Percentiles rank a stretch among this genome's conserved stretches.
phyloP scores from a whole-genome alignment of 306 rosid species.

The Mucuna pruriens region DNA sequence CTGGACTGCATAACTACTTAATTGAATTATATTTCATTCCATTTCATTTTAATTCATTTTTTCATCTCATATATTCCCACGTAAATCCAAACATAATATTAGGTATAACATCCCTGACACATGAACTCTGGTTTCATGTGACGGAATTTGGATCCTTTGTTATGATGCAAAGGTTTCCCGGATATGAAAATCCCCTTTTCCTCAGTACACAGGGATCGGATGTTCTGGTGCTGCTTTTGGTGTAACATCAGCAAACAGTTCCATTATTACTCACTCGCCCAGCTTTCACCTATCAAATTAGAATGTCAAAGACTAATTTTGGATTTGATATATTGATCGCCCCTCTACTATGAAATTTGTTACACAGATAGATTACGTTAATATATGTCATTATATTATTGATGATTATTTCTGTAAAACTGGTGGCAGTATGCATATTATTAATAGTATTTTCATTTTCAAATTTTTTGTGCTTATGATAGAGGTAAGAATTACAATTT shows the following conservation, averaged over 20 bases:
- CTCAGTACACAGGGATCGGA: conserved; percentile 74
- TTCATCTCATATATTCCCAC: no score
- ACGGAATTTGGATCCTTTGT: no score
- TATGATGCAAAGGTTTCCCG: no score
- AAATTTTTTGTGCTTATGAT: neutral
- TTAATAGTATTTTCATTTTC: neutral
- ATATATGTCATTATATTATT: neutral
- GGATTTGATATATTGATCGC: conserved; percentile 57
- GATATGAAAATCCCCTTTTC: conserved; percentile 60
- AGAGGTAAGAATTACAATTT: no score
- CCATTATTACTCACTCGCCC: conserved; percentile 55
- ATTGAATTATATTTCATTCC: no score
- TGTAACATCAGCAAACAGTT: conserved; percentile 62
- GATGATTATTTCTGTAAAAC: neutral
- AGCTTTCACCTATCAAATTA: conserved; percentile 66
- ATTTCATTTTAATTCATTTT: no score
- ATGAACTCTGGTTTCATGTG: no score
- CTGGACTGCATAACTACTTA: neutral
- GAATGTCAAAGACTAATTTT: conserved; percentile 67
- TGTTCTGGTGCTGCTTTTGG: conserved; percentile 79
- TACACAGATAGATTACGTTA: neutral
- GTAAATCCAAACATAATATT: no score
- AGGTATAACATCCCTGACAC: no score
- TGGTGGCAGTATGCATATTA: no score
- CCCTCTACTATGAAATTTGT: neutral